Evolutionary conservation across 305 asterid genomes (phyloP).

Genomic region (Fraxinus paxiana): DNA sequence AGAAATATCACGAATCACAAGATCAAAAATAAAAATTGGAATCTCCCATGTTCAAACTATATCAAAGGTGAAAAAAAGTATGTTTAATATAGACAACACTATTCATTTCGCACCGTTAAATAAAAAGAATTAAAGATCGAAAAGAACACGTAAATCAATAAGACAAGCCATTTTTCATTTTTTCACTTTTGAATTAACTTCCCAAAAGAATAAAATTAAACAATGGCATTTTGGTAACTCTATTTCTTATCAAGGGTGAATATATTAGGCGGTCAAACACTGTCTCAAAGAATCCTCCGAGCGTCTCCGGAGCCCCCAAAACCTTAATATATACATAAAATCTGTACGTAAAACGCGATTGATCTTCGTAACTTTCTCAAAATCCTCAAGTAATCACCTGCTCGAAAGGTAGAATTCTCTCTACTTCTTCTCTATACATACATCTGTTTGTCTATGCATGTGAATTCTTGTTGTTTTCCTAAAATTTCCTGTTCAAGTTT

Average conservation of each 20-base stretch:
- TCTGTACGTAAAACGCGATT: slow-evolving; percentile 16
- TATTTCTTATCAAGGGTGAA: slow-evolving; percentile 21
- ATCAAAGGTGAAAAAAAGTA: not conserved
- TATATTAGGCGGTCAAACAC: not conserved
- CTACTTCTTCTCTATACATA: not conserved
- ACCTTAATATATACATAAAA: not conserved
- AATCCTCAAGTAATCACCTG: slow-evolving; percentile 12
- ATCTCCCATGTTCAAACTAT: not conserved
- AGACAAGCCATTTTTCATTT: not conserved
- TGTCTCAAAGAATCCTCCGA: slow-evolving; percentile 6
- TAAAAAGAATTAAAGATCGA: not conserved
- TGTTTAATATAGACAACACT: not conserved
- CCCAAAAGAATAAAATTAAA: not conserved
- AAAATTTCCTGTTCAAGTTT: not conserved
- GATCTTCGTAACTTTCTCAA: slow-evolving; percentile 25
- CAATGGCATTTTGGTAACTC: not conserved
- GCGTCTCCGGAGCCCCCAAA: slow-evolving; percentile 28
- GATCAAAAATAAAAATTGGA: not conserved
- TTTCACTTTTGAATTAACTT: not conserved
- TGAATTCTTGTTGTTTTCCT: not conserved
- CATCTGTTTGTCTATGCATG: not conserved
- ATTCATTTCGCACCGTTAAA: not conserved
- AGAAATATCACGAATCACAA: not conserved
- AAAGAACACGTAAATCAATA: not conserved
- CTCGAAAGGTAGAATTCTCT: slow-evolving; percentile 23